Evolutionary conservation across 192 early-diverging fungal species (phyloP), one percentile per base, ranked within the genome.

Genomic region (Entomortierella chlamydospora): DNA sequence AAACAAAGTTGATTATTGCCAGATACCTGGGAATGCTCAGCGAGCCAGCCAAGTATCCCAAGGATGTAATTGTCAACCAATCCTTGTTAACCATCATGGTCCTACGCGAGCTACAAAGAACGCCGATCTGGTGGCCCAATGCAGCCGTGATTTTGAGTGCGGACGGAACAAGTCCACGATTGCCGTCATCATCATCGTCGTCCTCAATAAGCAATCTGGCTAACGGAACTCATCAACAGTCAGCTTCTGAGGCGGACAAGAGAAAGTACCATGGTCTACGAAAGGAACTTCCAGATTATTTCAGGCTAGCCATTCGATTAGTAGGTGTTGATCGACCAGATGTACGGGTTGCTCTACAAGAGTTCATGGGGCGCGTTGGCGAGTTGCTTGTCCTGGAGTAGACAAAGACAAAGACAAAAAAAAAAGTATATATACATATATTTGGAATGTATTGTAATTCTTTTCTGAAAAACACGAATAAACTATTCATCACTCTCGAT

Each of bases 1-100:
- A 85, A 58, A 81, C 84, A 25, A 85, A 73, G 53, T 22, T 76
- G 56, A 82, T 85, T 33, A 57, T 85, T 28, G 77, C 81, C 15
- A 39, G 77, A 55, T 81, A 81, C 61, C 23, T 83, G 37, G 68
- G 64, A 17, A 71, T 85, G 77, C 45, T 85, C 34, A 72, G 78
- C 34, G 82, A 81, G 18, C 82, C 81, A 13, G 62, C 20, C 30
- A 81, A 77, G 74, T 79, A 81, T 43, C 81, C 82, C 30, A 82
- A 79, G 53, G 70, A 82, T 30, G 84, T 83, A 45, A 74, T 85
- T 56, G 72, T 69, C 18, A 85, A 81, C 51, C 82, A 82, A 70
- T 82, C 84, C 13, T 73, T 74, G 50, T 58, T 85, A 33, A 80
- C 82, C n/a, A 80, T 85, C 31, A 83, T 73, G 60, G 69, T 85